Evolutionary conservation across 2,329 filamentous ascomycete genomes (phyloP).

Genomic region (Colletotrichum aenigma): DNA sequence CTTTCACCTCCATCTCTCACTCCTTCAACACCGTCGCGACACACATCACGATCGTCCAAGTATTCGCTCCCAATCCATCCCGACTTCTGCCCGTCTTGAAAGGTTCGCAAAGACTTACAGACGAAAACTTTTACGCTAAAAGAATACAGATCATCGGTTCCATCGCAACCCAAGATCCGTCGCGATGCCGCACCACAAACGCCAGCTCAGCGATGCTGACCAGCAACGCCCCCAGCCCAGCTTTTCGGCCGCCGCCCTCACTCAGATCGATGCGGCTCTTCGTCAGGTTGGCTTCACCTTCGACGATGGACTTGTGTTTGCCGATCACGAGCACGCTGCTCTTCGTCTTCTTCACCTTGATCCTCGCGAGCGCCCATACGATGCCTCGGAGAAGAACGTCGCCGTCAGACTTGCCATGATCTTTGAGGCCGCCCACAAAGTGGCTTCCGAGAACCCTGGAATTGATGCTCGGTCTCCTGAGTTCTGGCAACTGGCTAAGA

Average conservation of each 20-base stretch:
- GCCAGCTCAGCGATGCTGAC: neutral
- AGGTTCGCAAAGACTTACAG: neutral
- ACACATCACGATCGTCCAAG: neutral
- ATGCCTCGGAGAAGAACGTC: too few species aligned
- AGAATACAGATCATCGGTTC: rapidly evolving
- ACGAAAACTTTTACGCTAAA: rapidly evolving
- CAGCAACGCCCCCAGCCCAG: neutral
- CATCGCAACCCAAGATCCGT: neutral
- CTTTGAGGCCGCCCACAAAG: too few species aligned
- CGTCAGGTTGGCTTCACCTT: neutral
- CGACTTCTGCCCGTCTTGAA: neutral
- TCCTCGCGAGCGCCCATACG: too few species aligned
- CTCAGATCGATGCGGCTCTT: rapidly evolving
- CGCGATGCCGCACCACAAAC: neutral
- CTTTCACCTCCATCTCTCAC: neutral
- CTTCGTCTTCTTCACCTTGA: too few species aligned
- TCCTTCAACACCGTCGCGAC: neutral
- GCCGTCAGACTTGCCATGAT: too few species aligned
- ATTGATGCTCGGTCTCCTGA: too few species aligned
- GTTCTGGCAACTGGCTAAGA: neutral
- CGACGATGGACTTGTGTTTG: too few species aligned
- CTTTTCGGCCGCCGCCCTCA: neutral
- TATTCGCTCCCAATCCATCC: neutral
- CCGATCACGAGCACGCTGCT: too few species aligned
- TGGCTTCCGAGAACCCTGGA: too few species aligned